A percentile compares a stretch with the other conserved stretches of the same genome.
Conservation (phyloP, 176 grass and related monocot species). For the Oryza glumipatula region DNA sequence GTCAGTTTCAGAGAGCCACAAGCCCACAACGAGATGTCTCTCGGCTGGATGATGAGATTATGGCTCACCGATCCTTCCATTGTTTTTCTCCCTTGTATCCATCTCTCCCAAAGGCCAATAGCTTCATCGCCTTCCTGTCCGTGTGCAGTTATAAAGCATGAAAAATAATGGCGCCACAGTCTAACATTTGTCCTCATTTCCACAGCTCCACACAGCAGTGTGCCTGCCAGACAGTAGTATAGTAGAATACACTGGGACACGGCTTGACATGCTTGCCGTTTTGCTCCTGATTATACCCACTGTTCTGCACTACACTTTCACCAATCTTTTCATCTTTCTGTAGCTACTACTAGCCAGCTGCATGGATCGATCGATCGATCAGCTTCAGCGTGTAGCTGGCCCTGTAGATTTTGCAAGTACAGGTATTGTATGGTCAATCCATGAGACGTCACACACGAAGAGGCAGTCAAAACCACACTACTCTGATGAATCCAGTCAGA, state of each 20-base stretch:
- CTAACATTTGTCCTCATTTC: slow-evolving; percentile 42
- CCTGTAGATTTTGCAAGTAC: not conserved
- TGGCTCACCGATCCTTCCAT: not conserved
- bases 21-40: not conserved
- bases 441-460: slow-evolving; percentile 1
- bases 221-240: not conserved
- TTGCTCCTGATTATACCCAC: slow-evolving; percentile 15
- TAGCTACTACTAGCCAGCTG: not conserved
- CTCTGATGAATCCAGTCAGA: slow-evolving; percentile 28
- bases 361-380: not conserved
- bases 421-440: slow-evolving; percentile 27
- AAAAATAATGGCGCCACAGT: not conserved
- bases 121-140: not conserved
- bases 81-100: slow-evolving; percentile 26
- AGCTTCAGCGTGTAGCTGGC: not conserved
- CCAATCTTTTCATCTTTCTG: not conserved
- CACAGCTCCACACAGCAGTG: not conserved
- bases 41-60: slow-evolving; percentile 17
- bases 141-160: slow-evolving; percentile 11
- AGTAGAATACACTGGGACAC: not conserved
- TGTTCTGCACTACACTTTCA: not conserved
- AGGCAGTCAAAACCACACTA: slow-evolving; percentile 37
- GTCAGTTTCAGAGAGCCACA: slow-evolving; percentile 2
- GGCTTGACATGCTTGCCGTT: slow-evolving; percentile 11
- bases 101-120: not conserved